A percentile compares a stretch with the other conserved stretches of the same genome.
Conservation (phyloP, 805 yeast species). For the Myxozyma vanderwaltii region DNA sequence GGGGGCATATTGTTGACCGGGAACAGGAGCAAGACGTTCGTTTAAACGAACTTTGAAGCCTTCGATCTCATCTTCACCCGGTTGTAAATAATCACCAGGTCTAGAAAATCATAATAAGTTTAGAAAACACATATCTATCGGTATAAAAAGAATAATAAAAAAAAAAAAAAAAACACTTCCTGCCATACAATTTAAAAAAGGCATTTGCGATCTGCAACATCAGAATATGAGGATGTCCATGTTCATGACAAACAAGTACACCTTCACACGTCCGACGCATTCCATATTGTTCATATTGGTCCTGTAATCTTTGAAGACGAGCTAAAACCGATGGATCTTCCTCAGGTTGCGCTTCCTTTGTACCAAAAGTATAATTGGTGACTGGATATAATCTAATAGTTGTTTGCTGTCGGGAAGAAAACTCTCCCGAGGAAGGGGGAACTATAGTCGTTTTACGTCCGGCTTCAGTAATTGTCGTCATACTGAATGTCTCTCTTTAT, state of each 20-base stretch:
- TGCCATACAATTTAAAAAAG: conserved; percentile 39
- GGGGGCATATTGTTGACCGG: conserved; percentile 20
- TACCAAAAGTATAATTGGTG: conserved; percentile 40
- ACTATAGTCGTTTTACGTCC: conserved; percentile 34
- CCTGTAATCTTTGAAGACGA: conserved; percentile 38
- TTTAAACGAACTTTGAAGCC: conserved; percentile 36
- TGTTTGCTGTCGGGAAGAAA: conserved; percentile 34
- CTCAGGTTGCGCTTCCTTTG: conserved; percentile 41
- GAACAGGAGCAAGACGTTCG: conserved; percentile 35
- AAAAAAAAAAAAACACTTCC: too few species aligned
- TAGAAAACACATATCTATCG: too few species aligned
- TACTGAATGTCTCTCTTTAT: too few species aligned
- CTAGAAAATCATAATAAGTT: conserved; percentile 2
- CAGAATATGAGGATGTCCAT: conserved; percentile 42
- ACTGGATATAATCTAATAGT: conserved; percentile 41
- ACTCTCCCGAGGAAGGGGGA: conserved; percentile 34
- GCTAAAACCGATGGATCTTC: conserved; percentile 39
- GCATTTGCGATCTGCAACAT: conserved; percentile 41
- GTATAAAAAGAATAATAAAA: too few species aligned
- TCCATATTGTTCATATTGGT: conserved; percentile 39
- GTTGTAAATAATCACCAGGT: conserved; percentile 39
- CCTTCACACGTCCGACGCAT: conserved; percentile 42
- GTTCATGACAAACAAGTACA: conserved; percentile 41
- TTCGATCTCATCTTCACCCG: conserved; percentile 37
- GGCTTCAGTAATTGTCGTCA: conserved; percentile 34